Evolutionary conservation across 1,139 yeast genomes (phyloP), one percentile per base, ranked within the genome.

Genomic region (Hansenula lynferdii): DNA sequence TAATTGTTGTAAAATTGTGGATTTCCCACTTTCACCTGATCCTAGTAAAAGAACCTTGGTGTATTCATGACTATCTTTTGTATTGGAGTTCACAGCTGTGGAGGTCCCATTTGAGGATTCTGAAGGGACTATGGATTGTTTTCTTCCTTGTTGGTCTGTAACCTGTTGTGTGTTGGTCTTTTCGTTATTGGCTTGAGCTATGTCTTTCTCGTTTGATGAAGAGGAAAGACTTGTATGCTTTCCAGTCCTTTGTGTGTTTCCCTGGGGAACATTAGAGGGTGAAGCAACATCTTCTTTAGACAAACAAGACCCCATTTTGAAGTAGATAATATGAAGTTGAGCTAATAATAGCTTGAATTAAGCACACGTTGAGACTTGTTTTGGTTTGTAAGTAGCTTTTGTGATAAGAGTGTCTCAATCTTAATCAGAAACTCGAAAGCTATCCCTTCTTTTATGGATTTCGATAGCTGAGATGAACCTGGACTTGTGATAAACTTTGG

Each of bases 11-110:
- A 83, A 74, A 35, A 83, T 77, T 6, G 92, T 83, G 4, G 89
- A 80, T 53, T 83, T 83, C 14, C 92, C 92, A 51, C 84, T 75
- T 54, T 84, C 94, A 20, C 92, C 94, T 0, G 90, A 79, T 8
- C 94, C 94, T 38, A 84, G 62, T 31, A 84, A 63, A 28, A 84
- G 62, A 31, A 81, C 77, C 55, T 83, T 83, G 25, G 80, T 75
- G 45, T 75, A 79, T 42, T 68, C 67, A 31, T 52, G 51, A 4
- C 42, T 18, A 34, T 44, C 49, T 38, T 47, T 46, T 9, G 37
- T 17, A n/a, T 22, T 24, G 18, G 50, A 54, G 26, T 50, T 49
- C 1, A 54, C 34, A 4, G 28, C 42, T 18, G 35, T 40, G 22
- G 34, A 30, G 15, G 33, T 37, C 17, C 33, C 30, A 27, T 38